Percentiles rank a stretch among this genome's conserved stretches.
Evolutionary conservation across 371 early-diverging fungal species (phyloP).

Genomic region (Phascolomyces articulosus): DNA sequence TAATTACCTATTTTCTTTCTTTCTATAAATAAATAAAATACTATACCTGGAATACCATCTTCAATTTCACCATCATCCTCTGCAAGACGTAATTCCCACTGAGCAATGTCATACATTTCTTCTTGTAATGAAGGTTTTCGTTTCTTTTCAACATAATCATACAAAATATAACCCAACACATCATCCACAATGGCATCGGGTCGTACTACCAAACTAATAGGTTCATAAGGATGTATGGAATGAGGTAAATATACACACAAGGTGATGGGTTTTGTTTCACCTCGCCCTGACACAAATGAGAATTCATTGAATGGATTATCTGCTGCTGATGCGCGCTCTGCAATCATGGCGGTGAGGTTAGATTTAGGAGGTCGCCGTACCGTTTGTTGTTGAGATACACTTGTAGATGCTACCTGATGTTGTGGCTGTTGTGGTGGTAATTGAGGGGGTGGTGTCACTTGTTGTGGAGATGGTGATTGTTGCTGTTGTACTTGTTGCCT

Average conservation of each 20-base stretch:
- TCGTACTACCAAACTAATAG: conserved; percentile 75
- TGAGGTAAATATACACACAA: conserved; percentile 71
- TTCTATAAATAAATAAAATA: no score
- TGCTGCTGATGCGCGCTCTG: conserved; percentile 57
- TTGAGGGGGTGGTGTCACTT: conserved; percentile 11
- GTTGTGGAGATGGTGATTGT: not conserved
- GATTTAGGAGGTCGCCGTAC: conserved; percentile 35
- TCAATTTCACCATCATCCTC: conserved; percentile 96
- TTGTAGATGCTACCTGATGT: not conserved
- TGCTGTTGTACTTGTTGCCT: not conserved
- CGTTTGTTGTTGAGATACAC: not conserved
- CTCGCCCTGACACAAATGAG: conserved; percentile 62
- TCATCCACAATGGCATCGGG: conserved; percentile 89
- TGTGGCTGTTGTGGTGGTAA: not conserved
- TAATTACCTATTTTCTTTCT: not conserved
- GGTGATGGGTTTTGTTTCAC: conserved; percentile 60
- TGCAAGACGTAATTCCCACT: conserved; percentile 90
- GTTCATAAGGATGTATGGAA: conserved; percentile 52
- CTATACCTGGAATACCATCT: conserved; percentile 95
- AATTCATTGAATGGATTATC: conserved; percentile 81
- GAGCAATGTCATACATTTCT: conserved; percentile 63
- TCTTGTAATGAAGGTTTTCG: conserved; percentile 67
- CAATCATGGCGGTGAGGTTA: conserved; percentile 66
- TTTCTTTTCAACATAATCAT: conserved; percentile 36
- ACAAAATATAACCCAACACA: conserved; percentile 30